These are phyloP conservation scores for Zostera marina DNA, from an alignment of 116 monocot species.

Conservation along the genomic window DNA sequence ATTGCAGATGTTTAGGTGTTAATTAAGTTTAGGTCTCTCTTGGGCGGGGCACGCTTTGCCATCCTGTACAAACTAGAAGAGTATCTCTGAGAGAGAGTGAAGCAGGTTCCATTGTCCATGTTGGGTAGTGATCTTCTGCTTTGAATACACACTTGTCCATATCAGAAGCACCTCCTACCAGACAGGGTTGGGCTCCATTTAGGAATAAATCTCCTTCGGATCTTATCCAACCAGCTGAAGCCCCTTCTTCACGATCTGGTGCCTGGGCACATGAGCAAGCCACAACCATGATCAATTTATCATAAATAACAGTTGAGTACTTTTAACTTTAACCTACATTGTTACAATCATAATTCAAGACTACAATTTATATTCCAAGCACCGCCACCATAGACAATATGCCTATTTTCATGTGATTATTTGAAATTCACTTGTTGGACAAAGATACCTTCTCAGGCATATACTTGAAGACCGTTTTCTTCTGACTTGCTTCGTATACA, in stretches of 20 bases:
- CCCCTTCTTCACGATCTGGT: slow-evolving; percentile 34
- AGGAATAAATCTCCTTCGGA: slow-evolving; percentile 83
- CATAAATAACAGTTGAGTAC: too few relatives aligned
- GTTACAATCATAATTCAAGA: too few relatives aligned
- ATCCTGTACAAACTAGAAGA: slow-evolving; percentile 38
- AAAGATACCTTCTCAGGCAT: slow-evolving; percentile 53
- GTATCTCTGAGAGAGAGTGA: slow-evolving; percentile 35
- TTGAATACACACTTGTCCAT: slow-evolving; percentile 23
- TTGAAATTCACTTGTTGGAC: not conserved
- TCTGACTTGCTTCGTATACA: slow-evolving; percentile 76
- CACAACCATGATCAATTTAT: not conserved
- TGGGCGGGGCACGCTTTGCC: slow-evolving; percentile 42
- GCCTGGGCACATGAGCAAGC: slow-evolving; percentile 15
- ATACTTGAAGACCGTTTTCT: slow-evolving; percentile 58
- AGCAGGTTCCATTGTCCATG: slow-evolving; percentile 56
- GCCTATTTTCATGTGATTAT: too few relatives aligned
- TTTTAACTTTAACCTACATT: too few relatives aligned
- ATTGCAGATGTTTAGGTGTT: not conserved
- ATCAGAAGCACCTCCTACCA: slow-evolving; percentile 6
- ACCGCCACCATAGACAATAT: too few relatives aligned
- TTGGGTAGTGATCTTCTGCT: slow-evolving; percentile 29
- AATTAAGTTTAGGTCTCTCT: slow-evolving; percentile 3
- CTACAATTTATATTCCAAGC: too few relatives aligned
- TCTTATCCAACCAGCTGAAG: slow-evolving; percentile 28
- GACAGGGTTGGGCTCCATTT: slow-evolving; percentile 33